Base-by-base conservation (phyloP, 1,284 basidiomycete species). In the Ganoderma lingzhi region DNA sequence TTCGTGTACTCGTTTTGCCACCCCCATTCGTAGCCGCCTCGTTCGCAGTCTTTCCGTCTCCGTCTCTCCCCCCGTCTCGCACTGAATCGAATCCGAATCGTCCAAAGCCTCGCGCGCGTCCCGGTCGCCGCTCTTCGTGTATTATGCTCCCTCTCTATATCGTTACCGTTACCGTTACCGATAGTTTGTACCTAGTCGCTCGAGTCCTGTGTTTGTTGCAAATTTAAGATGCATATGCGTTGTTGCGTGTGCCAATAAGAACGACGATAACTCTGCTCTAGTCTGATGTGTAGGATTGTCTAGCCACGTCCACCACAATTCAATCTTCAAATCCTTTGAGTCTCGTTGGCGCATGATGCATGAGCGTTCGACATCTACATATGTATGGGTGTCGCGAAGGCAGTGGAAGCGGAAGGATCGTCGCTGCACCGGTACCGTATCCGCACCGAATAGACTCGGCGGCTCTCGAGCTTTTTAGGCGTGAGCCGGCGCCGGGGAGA, bases 391-490 rank as follows among this genome's bases (percentile, higher is more conserved):
- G 32, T 37, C 5, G 30, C 12, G 30, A 55, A 55, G n/a, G 23
- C 9, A 17, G 10, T 2, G 0, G 55, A 56, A 10, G 10, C 53
- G 28, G 10, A 17, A 17, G 28, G 32, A 59, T 39, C 58, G 37
- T 59, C 32, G 9, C 35, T 59, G 37, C 8, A 39, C 35, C 35
- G 10, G 37, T n/a, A 39, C 35, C 35, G 10, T 39, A 59, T n/a
- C 15, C 53, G 53, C 15, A 8, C 32, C 10, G n/a, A 59, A 59
- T 59, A 59, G 37, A 32, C 58, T 59, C 58, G 58, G n/a, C 30
- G 37, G 37, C 58, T 59, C 58, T 35, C 35, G 37, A 35, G 58
- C 37, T 23, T 8, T n/a, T 59, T 39, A 39, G 37, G 37, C 19
- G 30, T 51, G 30, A 32, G 30, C 15, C 58, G 37, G 55, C 30